These are phyloP conservation scores for Salvia hispanica DNA, from an alignment of 257 asterid species.

Conservation along the genomic window DNA sequence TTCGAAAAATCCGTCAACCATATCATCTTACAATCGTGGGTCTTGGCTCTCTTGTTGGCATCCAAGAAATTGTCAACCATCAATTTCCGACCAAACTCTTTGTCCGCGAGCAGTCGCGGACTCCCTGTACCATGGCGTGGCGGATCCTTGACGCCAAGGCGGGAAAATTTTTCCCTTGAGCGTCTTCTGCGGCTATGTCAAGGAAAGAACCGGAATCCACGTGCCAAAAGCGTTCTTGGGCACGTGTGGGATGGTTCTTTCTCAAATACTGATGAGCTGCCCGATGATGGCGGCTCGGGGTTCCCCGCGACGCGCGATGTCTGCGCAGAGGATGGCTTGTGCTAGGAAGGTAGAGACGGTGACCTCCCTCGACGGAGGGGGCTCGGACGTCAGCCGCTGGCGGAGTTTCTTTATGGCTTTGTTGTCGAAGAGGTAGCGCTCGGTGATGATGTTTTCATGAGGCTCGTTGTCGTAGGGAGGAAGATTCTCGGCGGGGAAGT, in stretches of 20 bases:
- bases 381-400: background rate
- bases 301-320: too few species aligned
- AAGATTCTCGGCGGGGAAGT: background rate
- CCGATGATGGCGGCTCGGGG: background rate
- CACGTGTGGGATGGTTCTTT: background rate
- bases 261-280: background rate
- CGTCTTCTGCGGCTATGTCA: background rate
- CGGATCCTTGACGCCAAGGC: background rate
- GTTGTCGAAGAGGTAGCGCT: background rate
- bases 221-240: background rate
- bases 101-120: background rate
- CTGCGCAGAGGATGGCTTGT: too few species aligned
- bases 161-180: background rate
- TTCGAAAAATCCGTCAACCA: background rate
- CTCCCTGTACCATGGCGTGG: too few species aligned
- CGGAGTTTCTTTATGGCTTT: background rate
- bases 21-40: background rate
- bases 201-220: background rate
- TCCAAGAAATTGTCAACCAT: background rate
- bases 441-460: too few species aligned
- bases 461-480: background rate
- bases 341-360: background rate
- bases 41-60: background rate
- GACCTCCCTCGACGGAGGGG: background rate
- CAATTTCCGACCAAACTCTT: too few species aligned